These are phyloP conservation scores for Fusarium keratoplasticum DNA, from an alignment of 2,329 filamentous ascomycete genomes.

Conservation along the genomic window DNA sequence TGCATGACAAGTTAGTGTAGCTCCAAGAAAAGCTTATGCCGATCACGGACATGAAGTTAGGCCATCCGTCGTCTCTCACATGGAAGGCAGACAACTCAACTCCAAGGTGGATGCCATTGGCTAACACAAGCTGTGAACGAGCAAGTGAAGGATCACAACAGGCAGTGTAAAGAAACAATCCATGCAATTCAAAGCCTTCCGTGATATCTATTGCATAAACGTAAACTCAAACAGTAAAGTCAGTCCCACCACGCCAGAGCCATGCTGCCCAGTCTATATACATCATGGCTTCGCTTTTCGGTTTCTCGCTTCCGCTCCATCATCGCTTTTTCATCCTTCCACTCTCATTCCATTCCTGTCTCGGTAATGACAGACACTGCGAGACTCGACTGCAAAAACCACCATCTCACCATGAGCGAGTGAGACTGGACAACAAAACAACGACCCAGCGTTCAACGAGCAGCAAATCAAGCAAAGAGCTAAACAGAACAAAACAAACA, in stretches of 20 bases:
- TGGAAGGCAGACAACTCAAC: neutral
- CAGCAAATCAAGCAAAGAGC: neutral
- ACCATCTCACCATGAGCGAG: slow-evolving; percentile 9
- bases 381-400: slow-evolving; percentile 4
- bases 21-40: neutral
- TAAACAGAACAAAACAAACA: neutral
- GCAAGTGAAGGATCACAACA: neutral
- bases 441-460: neutral
- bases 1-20: neutral
- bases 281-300: slow-evolving; percentile 34
- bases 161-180: neutral
- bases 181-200: neutral
- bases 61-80: neutral
- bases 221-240: slow-evolving; percentile 7
- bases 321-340: slow-evolving; percentile 21
- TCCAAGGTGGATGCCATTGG: neutral
- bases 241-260: slow-evolving; percentile 9
- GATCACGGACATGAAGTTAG: neutral
- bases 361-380: slow-evolving; percentile 2
- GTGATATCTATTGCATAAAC: slow-evolving; percentile 29
- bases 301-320: slow-evolving; percentile 33
- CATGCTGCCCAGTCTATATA: slow-evolving; percentile 39
- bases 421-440: slow-evolving; percentile 8
- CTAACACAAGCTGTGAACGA: too few relatives aligned
- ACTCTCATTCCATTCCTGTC: neutral